Evolutionary conservation across 169 alveolate genomes (phyloP).

Genomic region (Plasmodium cynomolgi): DNA sequence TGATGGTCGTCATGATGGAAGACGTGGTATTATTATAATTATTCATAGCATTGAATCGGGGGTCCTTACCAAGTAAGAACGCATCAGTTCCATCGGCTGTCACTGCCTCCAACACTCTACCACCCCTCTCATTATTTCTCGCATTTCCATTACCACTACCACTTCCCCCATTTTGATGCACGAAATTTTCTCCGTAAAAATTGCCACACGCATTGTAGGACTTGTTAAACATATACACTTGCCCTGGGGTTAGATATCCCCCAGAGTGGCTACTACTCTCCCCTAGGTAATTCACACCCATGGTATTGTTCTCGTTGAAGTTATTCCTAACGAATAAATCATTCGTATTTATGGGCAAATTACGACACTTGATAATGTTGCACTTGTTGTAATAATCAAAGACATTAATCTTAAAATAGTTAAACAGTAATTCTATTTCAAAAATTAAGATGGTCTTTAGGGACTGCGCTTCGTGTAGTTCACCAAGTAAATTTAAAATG

Average conservation of each 20-base stretch:
- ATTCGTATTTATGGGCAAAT: constrained; percentile 55
- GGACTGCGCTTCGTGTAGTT: constrained; percentile 86
- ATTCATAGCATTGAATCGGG: constrained; percentile 30
- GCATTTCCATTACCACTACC: background rate
- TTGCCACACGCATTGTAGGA: constrained; percentile 22
- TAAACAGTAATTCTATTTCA: constrained; percentile 89
- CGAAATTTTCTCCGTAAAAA: constrained; percentile 58
- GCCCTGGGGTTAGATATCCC: background rate
- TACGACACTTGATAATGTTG: constrained; percentile 62
- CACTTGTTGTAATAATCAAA: constrained; percentile 76
- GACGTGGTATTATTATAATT: constrained; percentile 9
- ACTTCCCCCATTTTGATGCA: background rate
- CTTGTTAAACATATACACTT: constrained; percentile 22
- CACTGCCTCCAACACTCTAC: background rate
- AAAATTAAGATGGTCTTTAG: constrained; percentile 87
- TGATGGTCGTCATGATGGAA: background rate
- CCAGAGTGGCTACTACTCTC: background rate
- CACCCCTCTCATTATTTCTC: constrained; percentile 1
- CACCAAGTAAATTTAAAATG: constrained; percentile 88
- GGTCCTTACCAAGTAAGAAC: constrained; percentile 22
- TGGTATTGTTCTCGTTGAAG: background rate
- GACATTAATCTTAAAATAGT: constrained; percentile 82
- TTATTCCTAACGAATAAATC: constrained; percentile 54
- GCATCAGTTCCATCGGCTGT: background rate
- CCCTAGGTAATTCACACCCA: constrained; percentile 9